phyloP scores from a whole-genome alignment of 139 green algal species.

The Cymbomonas tetramitiformis region DNA sequence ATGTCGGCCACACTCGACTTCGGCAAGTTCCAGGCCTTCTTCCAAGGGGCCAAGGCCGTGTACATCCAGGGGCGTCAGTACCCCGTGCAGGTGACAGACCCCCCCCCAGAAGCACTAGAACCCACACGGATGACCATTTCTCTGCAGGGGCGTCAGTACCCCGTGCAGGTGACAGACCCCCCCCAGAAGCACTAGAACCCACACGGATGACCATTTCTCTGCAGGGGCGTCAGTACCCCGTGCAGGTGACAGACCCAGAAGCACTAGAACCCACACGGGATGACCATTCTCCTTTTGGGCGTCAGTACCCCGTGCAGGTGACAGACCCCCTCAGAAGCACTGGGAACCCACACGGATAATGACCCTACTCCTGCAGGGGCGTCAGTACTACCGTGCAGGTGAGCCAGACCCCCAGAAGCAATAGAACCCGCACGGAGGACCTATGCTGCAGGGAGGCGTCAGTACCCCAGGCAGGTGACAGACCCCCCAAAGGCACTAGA shows the following conservation, averaged over 20 bases:
- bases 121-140: slow-evolving; percentile 75
- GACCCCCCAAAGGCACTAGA: slow-evolving; percentile 68
- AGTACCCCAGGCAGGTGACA: slow-evolving; percentile 66
- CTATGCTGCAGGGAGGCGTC: slow-evolving; percentile 71
- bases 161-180: slow-evolving; percentile 66
- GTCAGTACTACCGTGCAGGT: slow-evolving; percentile 67
- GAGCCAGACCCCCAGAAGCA: slow-evolving; percentile 67
- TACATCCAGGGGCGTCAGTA: slow-evolving; percentile 70
- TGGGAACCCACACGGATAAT: slow-evolving; percentile 69
- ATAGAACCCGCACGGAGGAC: slow-evolving; percentile 69
- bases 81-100: slow-evolving; percentile 67
- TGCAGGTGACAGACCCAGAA: slow-evolving; percentile 67
- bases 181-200: slow-evolving; percentile 63
- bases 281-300: slow-evolving; percentile 73
- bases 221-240: slow-evolving; percentile 62
- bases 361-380: slow-evolving; percentile 70
- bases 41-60: slow-evolving; percentile 81
- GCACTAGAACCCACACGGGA: slow-evolving; percentile 66
- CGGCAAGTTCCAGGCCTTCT: slow-evolving; percentile 89
- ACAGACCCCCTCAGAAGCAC: slow-evolving; percentile 67
- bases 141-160: slow-evolving; percentile 66
- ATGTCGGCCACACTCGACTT: slow-evolving; percentile 86
- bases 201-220: slow-evolving; percentile 82
- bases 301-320: slow-evolving; percentile 67
- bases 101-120: slow-evolving; percentile 64